A percentile compares a stretch with the other conserved stretches of the same genome.
Conservation (phyloP, 1,284 basidiomycete species). For the Polyporus tsugae region DNA sequence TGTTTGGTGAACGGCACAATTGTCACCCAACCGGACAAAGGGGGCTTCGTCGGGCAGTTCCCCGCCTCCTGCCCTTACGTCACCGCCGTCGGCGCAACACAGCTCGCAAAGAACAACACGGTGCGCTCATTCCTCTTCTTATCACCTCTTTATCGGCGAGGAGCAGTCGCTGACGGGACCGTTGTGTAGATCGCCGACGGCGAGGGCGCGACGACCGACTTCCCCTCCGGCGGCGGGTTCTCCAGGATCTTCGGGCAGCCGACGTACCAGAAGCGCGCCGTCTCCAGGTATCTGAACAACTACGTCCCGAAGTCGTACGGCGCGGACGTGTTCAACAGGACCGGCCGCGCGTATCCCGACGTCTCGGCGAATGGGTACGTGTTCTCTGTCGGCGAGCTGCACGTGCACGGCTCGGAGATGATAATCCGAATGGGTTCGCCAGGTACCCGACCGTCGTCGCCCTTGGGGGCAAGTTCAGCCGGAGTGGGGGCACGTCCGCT, state of each 20-base stretch:
- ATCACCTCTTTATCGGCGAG: not conserved
- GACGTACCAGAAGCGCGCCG: slow-evolving; percentile 45
- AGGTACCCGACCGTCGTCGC: slow-evolving; percentile 44
- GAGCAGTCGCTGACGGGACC: not conserved
- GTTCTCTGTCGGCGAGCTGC: not conserved
- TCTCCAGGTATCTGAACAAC: slow-evolving; percentile 40
- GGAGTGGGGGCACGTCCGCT: slow-evolving; percentile 27
- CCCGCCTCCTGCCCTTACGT: slow-evolving; percentile 36
- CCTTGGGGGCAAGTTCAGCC: slow-evolving; percentile 38
- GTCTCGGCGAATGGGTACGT: slow-evolving; percentile 45
- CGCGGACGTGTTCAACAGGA: slow-evolving; percentile 24
- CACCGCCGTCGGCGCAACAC: slow-evolving; percentile 36
- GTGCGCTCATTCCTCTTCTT: slow-evolving; percentile 16
- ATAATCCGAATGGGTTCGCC: not conserved
- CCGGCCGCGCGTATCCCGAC: slow-evolving; percentile 54
- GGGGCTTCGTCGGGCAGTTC: slow-evolving; percentile 34
- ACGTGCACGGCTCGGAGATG: not conserved
- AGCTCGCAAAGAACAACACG: slow-evolving; percentile 29
- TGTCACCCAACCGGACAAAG: slow-evolving; percentile 37
- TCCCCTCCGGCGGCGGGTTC: slow-evolving; percentile 53
- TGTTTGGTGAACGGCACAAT: slow-evolving; percentile 34
- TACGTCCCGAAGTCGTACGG: slow-evolving; percentile 47
- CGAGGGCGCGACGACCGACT: slow-evolving; percentile 31
- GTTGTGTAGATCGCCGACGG: not conserved
- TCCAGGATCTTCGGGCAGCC: slow-evolving; percentile 50